These are phyloP conservation scores for Lignosus rhinocerotis DNA, from an alignment of 1,284 basidiomycete genomes.

Conservation along the genomic window DNA sequence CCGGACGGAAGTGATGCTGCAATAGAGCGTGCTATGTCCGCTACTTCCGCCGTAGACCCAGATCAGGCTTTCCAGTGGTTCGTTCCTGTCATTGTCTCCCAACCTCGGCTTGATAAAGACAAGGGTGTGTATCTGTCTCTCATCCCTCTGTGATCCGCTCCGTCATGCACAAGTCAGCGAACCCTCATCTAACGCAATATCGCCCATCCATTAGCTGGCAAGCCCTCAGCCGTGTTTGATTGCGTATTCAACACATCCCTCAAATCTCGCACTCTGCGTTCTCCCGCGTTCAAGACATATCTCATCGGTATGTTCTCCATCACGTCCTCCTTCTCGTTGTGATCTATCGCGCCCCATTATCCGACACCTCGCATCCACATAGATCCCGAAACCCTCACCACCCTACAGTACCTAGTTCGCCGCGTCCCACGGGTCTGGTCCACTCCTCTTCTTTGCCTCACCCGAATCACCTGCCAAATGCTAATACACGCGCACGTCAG, in stretches of 20 bases:
- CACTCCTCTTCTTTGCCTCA: constrained; percentile 1
- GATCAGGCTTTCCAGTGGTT: constrained; percentile 50
- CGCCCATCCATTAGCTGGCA: constrained; percentile 54
- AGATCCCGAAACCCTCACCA: no score
- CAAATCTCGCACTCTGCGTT: constrained; percentile 56
- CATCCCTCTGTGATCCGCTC: background rate
- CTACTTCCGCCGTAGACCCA: constrained; percentile 1
- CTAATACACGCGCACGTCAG: constrained; percentile 35
- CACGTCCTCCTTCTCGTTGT: constrained; percentile 33
- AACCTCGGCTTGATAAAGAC: constrained; percentile 60
- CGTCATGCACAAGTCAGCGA: background rate
- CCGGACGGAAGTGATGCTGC: constrained; percentile 55
- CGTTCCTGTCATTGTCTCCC: constrained; percentile 72
- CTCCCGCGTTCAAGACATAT: constrained; percentile 66
- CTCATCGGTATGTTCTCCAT: constrained; percentile 51
- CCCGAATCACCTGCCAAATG: background rate
- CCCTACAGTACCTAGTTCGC: no score
- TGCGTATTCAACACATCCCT: constrained; percentile 61
- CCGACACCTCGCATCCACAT: constrained; percentile 8
- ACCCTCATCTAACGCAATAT: background rate
- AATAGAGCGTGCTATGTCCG: constrained; percentile 53
- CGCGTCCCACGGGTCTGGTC: background rate
- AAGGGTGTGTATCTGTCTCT: constrained; percentile 51
- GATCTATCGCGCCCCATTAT: no score
- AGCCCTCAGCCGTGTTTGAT: constrained; percentile 68